These are phyloP conservation scores for Jamesozyma jinghongensis DNA, from an alignment of 805 yeast genomes.

Conservation along the genomic window DNA sequence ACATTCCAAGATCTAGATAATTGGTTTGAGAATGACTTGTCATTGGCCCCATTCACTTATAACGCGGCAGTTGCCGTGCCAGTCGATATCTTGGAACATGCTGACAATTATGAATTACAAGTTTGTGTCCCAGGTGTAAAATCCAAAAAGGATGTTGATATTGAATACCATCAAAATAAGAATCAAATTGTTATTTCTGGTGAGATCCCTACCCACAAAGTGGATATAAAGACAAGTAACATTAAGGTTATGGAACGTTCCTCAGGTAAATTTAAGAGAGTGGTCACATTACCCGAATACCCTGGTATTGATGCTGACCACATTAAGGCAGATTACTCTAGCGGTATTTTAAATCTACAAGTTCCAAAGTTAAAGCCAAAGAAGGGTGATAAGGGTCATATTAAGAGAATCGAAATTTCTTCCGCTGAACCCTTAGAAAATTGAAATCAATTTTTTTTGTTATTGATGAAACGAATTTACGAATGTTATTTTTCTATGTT, in stretches of 20 bases:
- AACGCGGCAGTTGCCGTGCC: constrained; percentile 31
- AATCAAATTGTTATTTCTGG: constrained; percentile 39
- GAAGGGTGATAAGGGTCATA: constrained; percentile 15
- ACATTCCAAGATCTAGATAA: constrained; percentile 8
- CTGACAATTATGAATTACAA: constrained; percentile 33
- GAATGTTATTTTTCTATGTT: background rate
- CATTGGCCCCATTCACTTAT: constrained; percentile 23
- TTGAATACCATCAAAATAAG: constrained; percentile 40
- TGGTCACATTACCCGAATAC: constrained; percentile 33
- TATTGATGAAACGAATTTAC: too few species aligned
- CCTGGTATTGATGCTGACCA: constrained; percentile 36
- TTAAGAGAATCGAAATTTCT: constrained; percentile 25
- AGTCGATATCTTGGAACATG: constrained; percentile 39
- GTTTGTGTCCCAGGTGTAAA: constrained; percentile 42
- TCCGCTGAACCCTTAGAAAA: constrained; percentile 16
- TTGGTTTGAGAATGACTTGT: constrained; percentile 22
- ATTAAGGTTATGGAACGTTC: constrained; percentile 30
- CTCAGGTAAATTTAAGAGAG: constrained; percentile 36
- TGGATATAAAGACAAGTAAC: constrained; percentile 16
- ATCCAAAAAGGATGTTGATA: constrained; percentile 33
- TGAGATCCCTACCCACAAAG: constrained; percentile 28
- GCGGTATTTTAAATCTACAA: constrained; percentile 37
- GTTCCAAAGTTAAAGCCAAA: constrained; percentile 34
- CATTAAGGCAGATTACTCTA: constrained; percentile 37
- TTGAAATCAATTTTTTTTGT: background rate